Conservation (phyloP, 2,329 filamentous ascomycete species). For the Sporothrix inflata region DNA sequence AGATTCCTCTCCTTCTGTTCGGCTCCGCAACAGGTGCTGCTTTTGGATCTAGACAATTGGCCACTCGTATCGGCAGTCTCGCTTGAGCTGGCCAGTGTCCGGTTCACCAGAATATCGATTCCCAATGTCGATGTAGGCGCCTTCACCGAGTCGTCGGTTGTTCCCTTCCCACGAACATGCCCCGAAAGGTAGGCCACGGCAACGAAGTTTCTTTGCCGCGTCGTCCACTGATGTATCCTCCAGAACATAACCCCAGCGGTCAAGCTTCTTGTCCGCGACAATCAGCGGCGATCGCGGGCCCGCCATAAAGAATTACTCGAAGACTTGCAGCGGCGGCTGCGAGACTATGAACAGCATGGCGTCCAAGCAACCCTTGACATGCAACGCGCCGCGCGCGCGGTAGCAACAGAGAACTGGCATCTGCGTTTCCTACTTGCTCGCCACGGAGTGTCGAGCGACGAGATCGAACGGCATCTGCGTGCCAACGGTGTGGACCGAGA, state of each 20-base stretch:
- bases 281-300: slow-evolving; percentile 36
- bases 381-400: slow-evolving; percentile 55
- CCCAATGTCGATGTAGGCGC: neutral
- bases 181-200: neutral
- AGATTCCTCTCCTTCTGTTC: no score
- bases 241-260: neutral
- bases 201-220: neutral
- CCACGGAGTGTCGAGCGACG: slow-evolving; percentile 23
- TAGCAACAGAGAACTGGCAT: slow-evolving; percentile 54
- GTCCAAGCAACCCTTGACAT: slow-evolving; percentile 56
- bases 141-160: neutral
- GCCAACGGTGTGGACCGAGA: neutral
- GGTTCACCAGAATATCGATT: neutral
- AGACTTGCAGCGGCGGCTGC: slow-evolving; percentile 51
- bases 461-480: slow-evolving; percentile 16
- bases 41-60: no score
- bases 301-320: slow-evolving; percentile 55
- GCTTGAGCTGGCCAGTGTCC: neutral
- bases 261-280: neutral
- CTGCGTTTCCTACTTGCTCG: slow-evolving; percentile 43
- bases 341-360: slow-evolving; percentile 49
- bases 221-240: neutral
- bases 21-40: no score
- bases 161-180: slow-evolving; percentile 1
- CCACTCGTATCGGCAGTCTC: neutral